These are phyloP conservation scores for Pseudocohnilembus persalinus DNA, from an alignment of 169 alveolate genomes.

Conservation along the genomic window DNA sequence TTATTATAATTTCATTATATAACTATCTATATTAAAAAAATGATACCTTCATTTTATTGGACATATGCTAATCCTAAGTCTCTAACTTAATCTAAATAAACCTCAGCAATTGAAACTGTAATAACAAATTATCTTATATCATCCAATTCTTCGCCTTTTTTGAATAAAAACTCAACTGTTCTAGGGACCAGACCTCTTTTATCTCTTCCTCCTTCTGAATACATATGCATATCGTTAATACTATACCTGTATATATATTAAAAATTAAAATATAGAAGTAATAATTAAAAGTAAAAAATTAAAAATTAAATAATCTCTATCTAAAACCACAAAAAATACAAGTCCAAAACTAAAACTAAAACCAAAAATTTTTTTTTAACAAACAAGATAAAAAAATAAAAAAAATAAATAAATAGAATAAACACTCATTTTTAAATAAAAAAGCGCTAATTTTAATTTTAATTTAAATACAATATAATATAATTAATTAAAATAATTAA, in stretches of 20 bases:
- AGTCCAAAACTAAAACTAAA: too few relatives aligned
- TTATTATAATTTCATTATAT: neutral
- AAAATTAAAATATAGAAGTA: too few relatives aligned
- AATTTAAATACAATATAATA: too few relatives aligned
- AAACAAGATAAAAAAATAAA: too few relatives aligned
- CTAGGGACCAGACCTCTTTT: slow-evolving; percentile 31
- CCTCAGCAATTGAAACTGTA: slow-evolving; percentile 31
- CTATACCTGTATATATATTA: neutral
- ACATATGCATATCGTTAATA: neutral
- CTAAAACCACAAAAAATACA: neutral
- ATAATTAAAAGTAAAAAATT: too few relatives aligned
- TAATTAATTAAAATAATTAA: too few relatives aligned
- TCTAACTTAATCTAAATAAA: slow-evolving; percentile 42
- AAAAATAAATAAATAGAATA: too few relatives aligned
- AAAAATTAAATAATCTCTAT: neutral
- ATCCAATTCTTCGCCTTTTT: slow-evolving; percentile 44
- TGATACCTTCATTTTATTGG: slow-evolving; percentile 1
- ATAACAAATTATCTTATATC: slow-evolving; percentile 46
- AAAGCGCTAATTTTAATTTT: too few relatives aligned
- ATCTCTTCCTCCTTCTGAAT: slow-evolving; percentile 18
- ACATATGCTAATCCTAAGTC: slow-evolving; percentile 37
- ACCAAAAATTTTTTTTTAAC: too few relatives aligned
- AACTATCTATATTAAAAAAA: neutral
- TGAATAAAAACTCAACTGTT: slow-evolving; percentile 31
- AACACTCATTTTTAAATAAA: too few relatives aligned